Base-by-base conservation (phyloP, 2,329 filamentous ascomycete genomes). In the Aspergillus sojae region DNA sequence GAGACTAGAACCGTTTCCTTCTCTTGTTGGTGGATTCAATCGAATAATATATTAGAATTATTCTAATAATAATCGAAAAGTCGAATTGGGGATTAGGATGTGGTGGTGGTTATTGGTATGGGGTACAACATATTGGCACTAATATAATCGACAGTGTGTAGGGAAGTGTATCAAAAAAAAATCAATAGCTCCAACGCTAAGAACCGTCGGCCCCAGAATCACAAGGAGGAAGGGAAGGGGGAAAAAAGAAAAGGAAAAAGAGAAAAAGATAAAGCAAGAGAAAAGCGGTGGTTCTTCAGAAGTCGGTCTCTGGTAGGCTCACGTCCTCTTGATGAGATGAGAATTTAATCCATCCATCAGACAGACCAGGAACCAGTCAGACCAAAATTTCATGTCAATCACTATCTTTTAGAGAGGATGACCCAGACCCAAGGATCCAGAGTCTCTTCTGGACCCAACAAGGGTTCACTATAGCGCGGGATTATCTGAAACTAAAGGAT, bases 341-440 rank as follows among this genome's bases (percentile, higher is more conserved):
- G 46, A 52, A 28, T 52, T 52, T 52, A 30, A 52, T 30, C 50
- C 11, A 30, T 53, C n/a, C n/a, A 19, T 39, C 21, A 39, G 52
- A 26, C 52, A 7, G 26, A 23, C 48, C 28, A 55, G 30, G 32
- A 55, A 55, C 52, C 52, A 55, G 52, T 55, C 32, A 26, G 32
- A 55, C 52, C 32, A 55, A 39, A 54, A 36, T 23, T 32, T n/a
- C 48, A 52, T 52, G 28, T 28, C 26, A 30, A 50, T 50, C 46
- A 26, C 46, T 50, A 7, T 5, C 4, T n/a, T 14, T 23, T 19
- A 7, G 36, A 2, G 46, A 41, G 30, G 41, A 52, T 36, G 50
- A 66, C 62, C 63, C 56, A 67, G 63, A 68, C 55, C 67, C 67
- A 65, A 64, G 67, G 69, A 66, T 68, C 66, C 59, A 65, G 32